Evolutionary conservation across 2,329 filamentous ascomycete genomes (phyloP), one percentile per base, ranked within the genome.

Genomic region (Pseudocercospora ulei): DNA sequence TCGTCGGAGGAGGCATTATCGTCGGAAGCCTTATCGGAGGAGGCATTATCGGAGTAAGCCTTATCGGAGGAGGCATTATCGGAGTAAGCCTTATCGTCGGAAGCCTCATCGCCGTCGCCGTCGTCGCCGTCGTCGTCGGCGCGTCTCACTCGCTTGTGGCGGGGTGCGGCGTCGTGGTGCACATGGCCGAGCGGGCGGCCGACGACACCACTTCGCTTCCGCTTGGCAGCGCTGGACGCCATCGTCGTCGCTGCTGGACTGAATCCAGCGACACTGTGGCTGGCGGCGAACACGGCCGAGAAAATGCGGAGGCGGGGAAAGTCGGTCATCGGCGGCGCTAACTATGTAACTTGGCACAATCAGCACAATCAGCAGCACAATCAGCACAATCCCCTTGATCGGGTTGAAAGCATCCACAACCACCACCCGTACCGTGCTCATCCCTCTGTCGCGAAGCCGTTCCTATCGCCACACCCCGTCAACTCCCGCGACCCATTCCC

Each of bases 161-260:
- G 41, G n/a, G 41, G 41, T 8, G 41, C 36, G 3, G 37, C 36
- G 26, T 44, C 41, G 22, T 39, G n/a, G 13, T 39, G 36, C 18
- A 44, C 13, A 29, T 45, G 27, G 19, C 41, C 38, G 27, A 46
- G 23, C 9, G 34, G 36, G 12, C 33, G 40, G 17, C 23, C 27
- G 14, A 40, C 33, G 5, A 27, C 25, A 12, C 26, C 40, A 11
- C 36, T 28, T 7, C 40, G 40, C 37, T 46, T 46, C 18, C 44
- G 36, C 40, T 46, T 46, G 18, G 25, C 36, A 11, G 31, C 31
- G 22, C 37, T 44, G 7, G 27, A 34, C 17, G 35, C 35, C 40
- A 38, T 43, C 23, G 11, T 31, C n/a, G 22, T 12, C 9, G 18
- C 11, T 6, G 6, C n/a, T n/a, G n/a, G n/a, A n/a, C n/a, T n/a